A percentile compares a stretch with the other conserved stretches of the same genome.
Conservation (phyloP, 345 rosid genomes). For the Camelina laxa region DNA sequence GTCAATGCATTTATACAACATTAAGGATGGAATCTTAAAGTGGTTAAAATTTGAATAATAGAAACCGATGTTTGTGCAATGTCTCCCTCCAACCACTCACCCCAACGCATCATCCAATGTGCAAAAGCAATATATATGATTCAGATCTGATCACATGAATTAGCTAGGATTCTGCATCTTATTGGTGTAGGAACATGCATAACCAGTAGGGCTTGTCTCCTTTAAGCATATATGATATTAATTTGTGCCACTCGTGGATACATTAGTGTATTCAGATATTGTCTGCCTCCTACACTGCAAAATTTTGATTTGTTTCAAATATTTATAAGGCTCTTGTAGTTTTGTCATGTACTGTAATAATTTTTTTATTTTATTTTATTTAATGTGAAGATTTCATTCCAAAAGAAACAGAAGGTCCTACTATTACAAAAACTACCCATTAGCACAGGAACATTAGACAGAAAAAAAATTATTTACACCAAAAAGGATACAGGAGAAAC, state of each 20-base stretch:
- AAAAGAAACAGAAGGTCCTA: too few species aligned
- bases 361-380: too few species aligned
- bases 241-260: slow-evolving; percentile 22
- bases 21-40: background rate
- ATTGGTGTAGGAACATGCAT: background rate
- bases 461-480: too few species aligned
- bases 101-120: slow-evolving; percentile 4
- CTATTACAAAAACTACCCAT: too few species aligned
- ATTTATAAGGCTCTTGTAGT: slow-evolving; percentile 4
- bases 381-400: too few species aligned
- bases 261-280: slow-evolving; percentile 13
- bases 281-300: background rate
- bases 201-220: slow-evolving; percentile 18
- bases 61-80: slow-evolving; percentile 28
- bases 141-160: slow-evolving; percentile 25
- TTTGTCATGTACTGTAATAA: slow-evolving; percentile 30
- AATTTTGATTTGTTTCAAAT: slow-evolving; percentile 9
- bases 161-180: background rate
- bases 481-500: too few species aligned
- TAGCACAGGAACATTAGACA: too few species aligned
- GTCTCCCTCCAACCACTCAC: slow-evolving; percentile 30
- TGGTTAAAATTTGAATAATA: slow-evolving; percentile 13
- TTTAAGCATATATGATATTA: slow-evolving; percentile 20
- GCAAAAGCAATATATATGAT: slow-evolving; percentile 15
- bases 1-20: slow-evolving; percentile 25